Evolutionary conservation across 768 basidiomycete species (phyloP).

Genomic region (Lactifluus rugatus): DNA sequence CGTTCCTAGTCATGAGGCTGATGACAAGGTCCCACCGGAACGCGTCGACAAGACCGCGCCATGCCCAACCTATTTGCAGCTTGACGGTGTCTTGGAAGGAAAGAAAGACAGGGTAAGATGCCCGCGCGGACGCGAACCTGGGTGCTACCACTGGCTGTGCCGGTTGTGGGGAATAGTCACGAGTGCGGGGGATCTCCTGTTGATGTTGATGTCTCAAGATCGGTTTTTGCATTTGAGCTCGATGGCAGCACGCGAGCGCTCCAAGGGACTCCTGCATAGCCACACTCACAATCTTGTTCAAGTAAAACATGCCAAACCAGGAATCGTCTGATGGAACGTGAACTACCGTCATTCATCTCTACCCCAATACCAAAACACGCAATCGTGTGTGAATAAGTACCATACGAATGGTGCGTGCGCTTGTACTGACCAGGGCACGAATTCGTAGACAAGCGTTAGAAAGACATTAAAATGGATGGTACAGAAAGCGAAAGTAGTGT

Average conservation of each 20-base stretch:
- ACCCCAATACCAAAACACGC: not conserved
- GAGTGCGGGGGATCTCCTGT: not conserved
- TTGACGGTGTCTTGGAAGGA: slow-evolving; percentile 48
- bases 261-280: too few relatives aligned
- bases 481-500: not conserved
- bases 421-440: not conserved
- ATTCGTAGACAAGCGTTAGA: not conserved
- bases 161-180: slow-evolving; percentile 2
- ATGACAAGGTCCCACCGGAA: slow-evolving; percentile 64
- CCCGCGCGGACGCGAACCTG: slow-evolving; percentile 28
- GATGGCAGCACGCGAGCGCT: too few relatives aligned
- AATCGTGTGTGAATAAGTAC: not conserved
- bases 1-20: slow-evolving; percentile 48
- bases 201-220: slow-evolving; percentile 4
- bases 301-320: too few relatives aligned
- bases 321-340: too few relatives aligned
- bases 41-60: slow-evolving; percentile 55
- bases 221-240: slow-evolving; percentile 3
- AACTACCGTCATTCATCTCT: too few relatives aligned
- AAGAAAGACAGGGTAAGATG: slow-evolving; percentile 61
- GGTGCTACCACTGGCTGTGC: not conserved
- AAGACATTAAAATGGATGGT: not conserved
- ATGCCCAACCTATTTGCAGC: slow-evolving; percentile 52
- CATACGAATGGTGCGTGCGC: not conserved
- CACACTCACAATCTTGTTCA: not conserved